These are phyloP conservation scores for Lenzites betulinus DNA, from an alignment of 768 basidiomycete species.

Conservation along the genomic window DNA sequence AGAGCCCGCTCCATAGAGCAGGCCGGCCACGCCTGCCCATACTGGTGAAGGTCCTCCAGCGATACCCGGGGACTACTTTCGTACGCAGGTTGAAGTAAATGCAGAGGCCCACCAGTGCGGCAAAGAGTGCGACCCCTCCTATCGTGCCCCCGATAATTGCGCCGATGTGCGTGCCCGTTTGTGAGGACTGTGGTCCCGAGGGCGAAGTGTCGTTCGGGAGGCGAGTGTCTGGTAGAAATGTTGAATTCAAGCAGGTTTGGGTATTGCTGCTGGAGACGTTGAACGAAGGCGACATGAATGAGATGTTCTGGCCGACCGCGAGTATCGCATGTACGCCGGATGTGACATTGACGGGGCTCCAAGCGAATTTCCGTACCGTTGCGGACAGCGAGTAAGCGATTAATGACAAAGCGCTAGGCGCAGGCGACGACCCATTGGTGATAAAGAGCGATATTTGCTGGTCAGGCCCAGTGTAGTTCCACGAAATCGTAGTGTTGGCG, in stretches of 20 bases:
- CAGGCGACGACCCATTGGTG: constrained; percentile 10
- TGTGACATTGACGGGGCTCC: constrained; percentile 49
- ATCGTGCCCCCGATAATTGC: constrained; percentile 56
- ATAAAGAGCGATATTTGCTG: constrained; percentile 1
- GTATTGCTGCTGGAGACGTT: constrained; percentile 35
- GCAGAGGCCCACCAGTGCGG: constrained; percentile 36
- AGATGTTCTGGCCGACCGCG: constrained; percentile 22
- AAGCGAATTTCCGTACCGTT: constrained; percentile 33
- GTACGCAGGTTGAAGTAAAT: constrained; percentile 25
- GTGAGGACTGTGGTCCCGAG: background rate
- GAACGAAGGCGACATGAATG: constrained; percentile 34
- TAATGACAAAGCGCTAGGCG: constrained; percentile 2
- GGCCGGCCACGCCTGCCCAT: background rate
- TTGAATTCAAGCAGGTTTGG: constrained; percentile 19
- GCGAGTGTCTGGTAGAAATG: background rate
- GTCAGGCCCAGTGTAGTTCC: background rate
- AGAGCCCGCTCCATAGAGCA: constrained; percentile 22
- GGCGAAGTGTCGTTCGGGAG: background rate
- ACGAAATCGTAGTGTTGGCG: background rate
- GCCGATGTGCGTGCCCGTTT: constrained; percentile 35
- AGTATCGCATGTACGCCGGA: constrained; percentile 49
- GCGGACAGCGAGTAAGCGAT: constrained; percentile 37
- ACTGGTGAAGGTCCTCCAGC: constrained; percentile 7
- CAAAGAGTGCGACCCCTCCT: constrained; percentile 45
- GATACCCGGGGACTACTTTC: constrained; percentile 11